phyloP scores from a whole-genome alignment of 2,329 filamentous ascomycete genomes.

The Trichoderma polysporum region DNA sequence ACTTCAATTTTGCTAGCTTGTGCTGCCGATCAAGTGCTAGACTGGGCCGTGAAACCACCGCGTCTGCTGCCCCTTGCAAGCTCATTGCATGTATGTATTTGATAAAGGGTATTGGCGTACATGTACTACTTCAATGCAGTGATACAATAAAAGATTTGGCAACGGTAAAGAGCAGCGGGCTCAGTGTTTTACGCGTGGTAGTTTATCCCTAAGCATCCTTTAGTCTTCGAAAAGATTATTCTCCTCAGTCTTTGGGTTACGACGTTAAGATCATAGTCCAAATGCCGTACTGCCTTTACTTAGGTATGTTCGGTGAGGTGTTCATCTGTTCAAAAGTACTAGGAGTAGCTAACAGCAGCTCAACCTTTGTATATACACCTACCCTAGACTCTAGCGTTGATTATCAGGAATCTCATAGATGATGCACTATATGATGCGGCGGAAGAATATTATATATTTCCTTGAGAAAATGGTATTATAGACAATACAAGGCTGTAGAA shows the following conservation, averaged over 20 bases:
- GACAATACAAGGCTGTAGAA: too few species aligned
- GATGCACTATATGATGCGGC: too few species aligned
- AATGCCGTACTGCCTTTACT: neutral
- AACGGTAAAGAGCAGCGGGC: neutral
- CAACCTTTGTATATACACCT: neutral
- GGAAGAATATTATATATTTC: too few species aligned
- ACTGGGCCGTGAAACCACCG: conserved; percentile 4
- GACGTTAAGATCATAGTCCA: neutral
- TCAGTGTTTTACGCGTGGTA: neutral
- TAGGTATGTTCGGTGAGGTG: too few species aligned
- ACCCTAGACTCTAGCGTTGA: neutral
- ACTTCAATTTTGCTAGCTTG: neutral
- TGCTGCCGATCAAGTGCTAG: conserved; percentile 10
- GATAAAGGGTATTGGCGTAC: neutral
- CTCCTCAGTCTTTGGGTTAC: neutral
- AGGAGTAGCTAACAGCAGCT: neutral
- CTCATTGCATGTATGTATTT: neutral
- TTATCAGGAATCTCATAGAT: too few species aligned
- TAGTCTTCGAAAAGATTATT: too few species aligned
- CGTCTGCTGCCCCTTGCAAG: neutral
- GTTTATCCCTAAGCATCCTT: too few species aligned
- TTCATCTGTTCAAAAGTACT: too few species aligned
- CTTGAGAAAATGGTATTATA: too few species aligned
- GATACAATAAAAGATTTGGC: neutral
- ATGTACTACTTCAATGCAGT: neutral